Evolutionary conservation across 2,329 filamentous ascomycete species (phyloP), one percentile per base, ranked within the genome.

Genomic region (Penicillium sp.): DNA sequence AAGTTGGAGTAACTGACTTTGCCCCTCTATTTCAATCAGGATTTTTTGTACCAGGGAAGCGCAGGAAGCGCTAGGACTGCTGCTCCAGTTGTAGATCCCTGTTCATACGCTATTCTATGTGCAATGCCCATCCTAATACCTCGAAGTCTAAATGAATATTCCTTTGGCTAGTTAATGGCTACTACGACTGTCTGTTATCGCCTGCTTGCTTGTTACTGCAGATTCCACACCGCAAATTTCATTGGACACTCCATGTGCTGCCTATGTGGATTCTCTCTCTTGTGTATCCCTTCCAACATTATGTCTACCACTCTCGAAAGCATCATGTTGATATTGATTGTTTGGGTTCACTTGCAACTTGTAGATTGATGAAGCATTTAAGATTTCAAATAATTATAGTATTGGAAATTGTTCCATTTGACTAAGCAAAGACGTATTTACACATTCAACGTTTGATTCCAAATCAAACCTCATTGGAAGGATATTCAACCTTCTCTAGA

Each of bases 401-500:
- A 37, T 18, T 18, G n/a, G 3, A 37, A 37, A 8, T 31, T 18
- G 8, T 37, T 18, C 6, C 9, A 31, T 47, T 6, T 18, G 9
- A 9, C 20, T n/a, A 23, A 7, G 9, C n/a, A 49, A 35, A 12
- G 8, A 40, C 31, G 7, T 35, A 33, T 22, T 23, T 35, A 31
- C n/a, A 48, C 6, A 20, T 20, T 48, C n/a, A 11, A 18, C 2
- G 2, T 37, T 37, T 7, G 5, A 37, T 18, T 20, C 23, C 15
- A 18, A 29, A n/a, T 51, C 51, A 64, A 35, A 62, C 54, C 20
- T 61, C 58, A 41, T 67, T 67, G 0, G 65, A 66, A 29, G 66
- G 64, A 58, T 67, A 67, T 14, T 55, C 40, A 1, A 66, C 61
- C 22, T 59, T 52, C 25, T 64, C 55, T n/a, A 75, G 53, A 25